Conservation (phyloP, 176 grass and related monocot genomes). For the Triticum urartu region DNA sequence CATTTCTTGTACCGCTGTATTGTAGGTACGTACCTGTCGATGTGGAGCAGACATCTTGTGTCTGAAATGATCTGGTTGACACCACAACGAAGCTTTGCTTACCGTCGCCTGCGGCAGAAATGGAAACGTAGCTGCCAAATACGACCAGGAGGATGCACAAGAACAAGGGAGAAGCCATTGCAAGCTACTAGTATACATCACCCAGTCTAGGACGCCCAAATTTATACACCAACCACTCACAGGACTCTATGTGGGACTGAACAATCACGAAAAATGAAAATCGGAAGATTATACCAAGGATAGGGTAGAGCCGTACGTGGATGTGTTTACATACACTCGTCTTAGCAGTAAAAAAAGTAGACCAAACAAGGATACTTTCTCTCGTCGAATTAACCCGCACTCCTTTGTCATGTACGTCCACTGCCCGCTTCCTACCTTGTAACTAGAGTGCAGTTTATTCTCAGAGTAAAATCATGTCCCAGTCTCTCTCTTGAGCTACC, state of each 20-base stretch:
- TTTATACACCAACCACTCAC: not conserved
- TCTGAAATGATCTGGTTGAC: not conserved
- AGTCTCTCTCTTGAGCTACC: too few relatives aligned
- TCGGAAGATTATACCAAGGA: not conserved
- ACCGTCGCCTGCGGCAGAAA: not conserved
- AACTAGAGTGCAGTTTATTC: not conserved
- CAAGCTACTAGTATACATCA: not conserved
- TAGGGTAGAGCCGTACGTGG: not conserved
- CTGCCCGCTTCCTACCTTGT: not conserved
- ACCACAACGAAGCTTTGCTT: not conserved
- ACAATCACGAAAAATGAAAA: not conserved
- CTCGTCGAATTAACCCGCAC: not conserved
- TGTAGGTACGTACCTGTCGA: not conserved
- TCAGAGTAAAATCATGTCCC: not conserved
- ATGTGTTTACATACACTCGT: not conserved
- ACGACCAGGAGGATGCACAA: not conserved
- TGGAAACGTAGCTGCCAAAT: not conserved
- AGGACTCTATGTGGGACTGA: not conserved
- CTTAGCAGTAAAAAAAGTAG: not conserved
- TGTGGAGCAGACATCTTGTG: not conserved
- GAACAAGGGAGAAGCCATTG: not conserved
- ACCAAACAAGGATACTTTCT: not conserved
- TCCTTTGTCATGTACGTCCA: not conserved
- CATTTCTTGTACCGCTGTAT: not conserved
- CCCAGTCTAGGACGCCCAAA: not conserved